phyloP scores from a whole-genome alignment of 1,284 basidiomycete species.

The Ustanciosporium gigantosporum region DNA sequence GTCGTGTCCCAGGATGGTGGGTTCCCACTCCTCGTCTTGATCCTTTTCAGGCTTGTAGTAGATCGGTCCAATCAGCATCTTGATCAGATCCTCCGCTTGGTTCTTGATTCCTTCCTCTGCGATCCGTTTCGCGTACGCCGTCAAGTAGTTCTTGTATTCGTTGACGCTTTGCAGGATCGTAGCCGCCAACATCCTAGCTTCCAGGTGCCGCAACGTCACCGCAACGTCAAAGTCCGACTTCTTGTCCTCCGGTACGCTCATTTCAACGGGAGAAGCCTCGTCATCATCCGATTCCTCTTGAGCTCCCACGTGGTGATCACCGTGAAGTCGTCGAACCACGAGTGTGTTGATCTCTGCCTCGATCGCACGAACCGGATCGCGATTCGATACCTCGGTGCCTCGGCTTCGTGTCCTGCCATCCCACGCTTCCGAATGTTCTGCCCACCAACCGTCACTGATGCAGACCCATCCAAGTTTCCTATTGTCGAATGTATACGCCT shows the following conservation, averaged over 20 bases:
- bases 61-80: slow-evolving; percentile 52
- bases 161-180: slow-evolving; percentile 47
- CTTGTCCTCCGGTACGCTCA: slow-evolving; percentile 36
- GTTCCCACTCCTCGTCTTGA: slow-evolving; percentile 22
- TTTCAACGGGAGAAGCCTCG: slow-evolving; percentile 17
- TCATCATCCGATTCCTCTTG: slow-evolving; percentile 31
- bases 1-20: slow-evolving; percentile 30
- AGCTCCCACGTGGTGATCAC: slow-evolving; percentile 18
- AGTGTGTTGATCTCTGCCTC: slow-evolving; percentile 53
- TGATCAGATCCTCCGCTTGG: slow-evolving; percentile 56
- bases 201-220: slow-evolving; percentile 52
- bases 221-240: slow-evolving; percentile 41
- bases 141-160: slow-evolving; percentile 51
- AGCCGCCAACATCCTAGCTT: slow-evolving; percentile 53
- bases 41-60: slow-evolving; percentile 48
- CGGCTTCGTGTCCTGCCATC: slow-evolving; percentile 43
- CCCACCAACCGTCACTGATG: slow-evolving; percentile 49
- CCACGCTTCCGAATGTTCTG: slow-evolving; percentile 51
- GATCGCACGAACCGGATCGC: slow-evolving; percentile 48
- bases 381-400: slow-evolving; percentile 26
- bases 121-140: slow-evolving; percentile 47
- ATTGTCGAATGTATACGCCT: slow-evolving; percentile 51
- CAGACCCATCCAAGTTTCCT: slow-evolving; percentile 42
- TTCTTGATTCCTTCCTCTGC: slow-evolving; percentile 54
- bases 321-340: slow-evolving; percentile 32